Base-by-base conservation (phyloP, 768 basidiomycete genomes). In the Calvatia gigantea region DNA sequence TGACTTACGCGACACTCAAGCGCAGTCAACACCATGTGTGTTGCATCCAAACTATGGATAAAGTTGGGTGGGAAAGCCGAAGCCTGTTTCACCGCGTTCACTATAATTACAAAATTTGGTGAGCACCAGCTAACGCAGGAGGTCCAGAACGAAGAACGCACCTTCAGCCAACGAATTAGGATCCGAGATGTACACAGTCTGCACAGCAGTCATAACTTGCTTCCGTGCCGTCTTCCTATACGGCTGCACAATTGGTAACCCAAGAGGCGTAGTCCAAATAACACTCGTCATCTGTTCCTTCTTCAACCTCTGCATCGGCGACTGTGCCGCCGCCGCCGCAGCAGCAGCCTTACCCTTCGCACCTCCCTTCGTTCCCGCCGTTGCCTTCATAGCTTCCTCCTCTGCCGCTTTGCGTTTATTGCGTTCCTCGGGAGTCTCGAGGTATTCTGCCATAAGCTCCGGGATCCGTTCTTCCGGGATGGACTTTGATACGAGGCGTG, bases 21-120 rank as follows among this genome's bases (percentile, higher is more conserved):
- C 8, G 96, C 94, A 2, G 95, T 97, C 62, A 98, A 73, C 84
- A 98, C 87, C 94, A 99, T 98, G 73, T 99, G 97, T 1, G 96
- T 96, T 2, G 97, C 97, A 68, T 99, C 97, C 27, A 99, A 78
- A 65, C 90, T 92, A 68, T 99, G 97, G 50, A 99, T 93, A 65
- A 96, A 98, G 74, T 99, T 99, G 45, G 97, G 97, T 4, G 97
- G 96, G 84, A 99, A 98, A 0, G 97, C 97, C 14, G 93, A 85
- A 0, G 94, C 91, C 69, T 99, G 96, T 69, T 97, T 97, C 56
- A 75, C 59, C 1, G 89, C 69, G 61, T 92, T 91, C 42, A 98
- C 94, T 81, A 56, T 19, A 35, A 58, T 37, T 23, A 50, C 35
- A 23, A n/a, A n/a, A n/a, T n/a, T n/a, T n/a, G n/a, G n/a, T 60